A percentile compares a stretch with the other conserved stretches of the same genome.
Evolutionary conservation across 352 stramenopile genomes (phyloP).

Genomic region (Peronospora destructor): DNA sequence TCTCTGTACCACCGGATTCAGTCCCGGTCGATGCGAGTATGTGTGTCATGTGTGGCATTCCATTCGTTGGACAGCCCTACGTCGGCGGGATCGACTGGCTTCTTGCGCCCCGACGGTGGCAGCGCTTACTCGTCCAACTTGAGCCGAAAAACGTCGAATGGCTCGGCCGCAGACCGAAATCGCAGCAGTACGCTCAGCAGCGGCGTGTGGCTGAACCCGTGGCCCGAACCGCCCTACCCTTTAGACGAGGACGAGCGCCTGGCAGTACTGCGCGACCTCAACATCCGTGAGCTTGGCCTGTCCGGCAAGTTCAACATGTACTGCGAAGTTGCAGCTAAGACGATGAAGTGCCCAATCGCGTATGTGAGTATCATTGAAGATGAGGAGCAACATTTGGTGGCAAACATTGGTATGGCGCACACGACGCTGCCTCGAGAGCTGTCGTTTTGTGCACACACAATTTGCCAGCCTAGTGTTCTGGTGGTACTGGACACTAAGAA

Average conservation of each 20-base stretch:
- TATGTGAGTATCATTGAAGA: conserved; percentile 85
- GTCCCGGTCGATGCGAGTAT: conserved; percentile 79
- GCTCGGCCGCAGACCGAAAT: conserved; percentile 26
- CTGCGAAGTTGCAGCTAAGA: conserved; percentile 81
- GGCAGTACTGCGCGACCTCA: conserved; percentile 62
- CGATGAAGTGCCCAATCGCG: conserved; percentile 82
- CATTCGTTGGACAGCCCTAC: conserved; percentile 75
- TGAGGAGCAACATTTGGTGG: conserved; percentile 75
- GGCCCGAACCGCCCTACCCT: conserved; percentile 74
- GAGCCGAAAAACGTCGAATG: conserved; percentile 61
- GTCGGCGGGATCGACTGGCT: conserved; percentile 41
- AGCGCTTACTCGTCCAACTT: conserved; percentile 29
- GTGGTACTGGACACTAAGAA: conserved; percentile 83
- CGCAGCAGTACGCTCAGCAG: conserved; percentile 54
- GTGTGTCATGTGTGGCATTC: conserved; percentile 77
- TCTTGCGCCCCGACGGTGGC: conserved; percentile 27
- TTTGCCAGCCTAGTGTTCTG: conserved; percentile 70
- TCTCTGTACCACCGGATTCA: conserved; percentile 80
- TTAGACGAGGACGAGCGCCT: conserved; percentile 77
- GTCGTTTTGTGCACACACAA: conserved; percentile 83
- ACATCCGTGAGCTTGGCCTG: conserved; percentile 62
- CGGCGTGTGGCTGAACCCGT: conserved; percentile 70
- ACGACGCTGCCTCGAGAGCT: conserved; percentile 71
- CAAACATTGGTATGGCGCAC: conserved; percentile 82
- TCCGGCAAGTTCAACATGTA: conserved; percentile 86